A percentile compares a stretch with the other conserved stretches of the same genome.
Evolutionary conservation across 352 stramenopile genomes (phyloP).

Genomic region (Phytophthora meadii): DNA sequence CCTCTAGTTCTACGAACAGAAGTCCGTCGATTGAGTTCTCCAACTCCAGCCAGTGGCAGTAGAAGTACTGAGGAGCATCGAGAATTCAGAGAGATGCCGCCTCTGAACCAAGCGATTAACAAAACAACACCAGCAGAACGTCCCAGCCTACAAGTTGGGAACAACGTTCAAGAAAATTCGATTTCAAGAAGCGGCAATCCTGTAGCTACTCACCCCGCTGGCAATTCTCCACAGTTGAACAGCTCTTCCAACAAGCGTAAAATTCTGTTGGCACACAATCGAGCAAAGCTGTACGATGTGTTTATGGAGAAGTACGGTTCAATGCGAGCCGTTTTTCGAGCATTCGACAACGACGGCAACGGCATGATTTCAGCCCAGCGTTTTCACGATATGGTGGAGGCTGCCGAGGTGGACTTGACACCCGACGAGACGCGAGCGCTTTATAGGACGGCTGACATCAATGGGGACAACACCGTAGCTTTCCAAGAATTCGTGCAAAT

Average conservation of each 20-base stretch:
- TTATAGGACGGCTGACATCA: conserved; percentile 66
- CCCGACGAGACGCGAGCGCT: conserved; percentile 50
- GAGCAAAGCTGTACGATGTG: conserved; percentile 63
- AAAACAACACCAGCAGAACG: conserved; percentile 3
- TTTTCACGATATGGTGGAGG: conserved; percentile 78
- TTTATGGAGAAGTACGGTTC: conserved; percentile 83
- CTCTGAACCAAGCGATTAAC: conserved; percentile 4
- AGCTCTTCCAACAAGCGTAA: conserved; percentile 24
- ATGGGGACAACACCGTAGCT: conserved; percentile 77
- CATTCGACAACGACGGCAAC: conserved; percentile 71
- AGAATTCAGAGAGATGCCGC: conserved; percentile 3
- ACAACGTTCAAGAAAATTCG: conserved; percentile 24
- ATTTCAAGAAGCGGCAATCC: neutral
- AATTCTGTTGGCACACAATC: conserved; percentile 42
- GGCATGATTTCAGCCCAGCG: conserved; percentile 80
- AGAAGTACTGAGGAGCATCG: conserved; percentile 20
- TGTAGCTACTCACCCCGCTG: neutral
- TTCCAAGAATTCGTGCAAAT: conserved; percentile 81
- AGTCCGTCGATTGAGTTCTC: conserved; percentile 14
- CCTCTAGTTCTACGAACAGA: conserved; percentile 31
- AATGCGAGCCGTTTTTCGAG: conserved; percentile 77
- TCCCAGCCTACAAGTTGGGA: conserved; percentile 4
- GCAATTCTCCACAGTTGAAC: neutral
- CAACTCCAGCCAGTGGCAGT: conserved; percentile 18
- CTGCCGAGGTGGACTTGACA: conserved; percentile 60